Percentiles rank a stretch among this genome's conserved stretches.
These are phyloP conservation scores for Neofusicoccum laricinum DNA, from an alignment of 2,329 filamentous ascomycete species.

Conservation along the genomic window DNA sequence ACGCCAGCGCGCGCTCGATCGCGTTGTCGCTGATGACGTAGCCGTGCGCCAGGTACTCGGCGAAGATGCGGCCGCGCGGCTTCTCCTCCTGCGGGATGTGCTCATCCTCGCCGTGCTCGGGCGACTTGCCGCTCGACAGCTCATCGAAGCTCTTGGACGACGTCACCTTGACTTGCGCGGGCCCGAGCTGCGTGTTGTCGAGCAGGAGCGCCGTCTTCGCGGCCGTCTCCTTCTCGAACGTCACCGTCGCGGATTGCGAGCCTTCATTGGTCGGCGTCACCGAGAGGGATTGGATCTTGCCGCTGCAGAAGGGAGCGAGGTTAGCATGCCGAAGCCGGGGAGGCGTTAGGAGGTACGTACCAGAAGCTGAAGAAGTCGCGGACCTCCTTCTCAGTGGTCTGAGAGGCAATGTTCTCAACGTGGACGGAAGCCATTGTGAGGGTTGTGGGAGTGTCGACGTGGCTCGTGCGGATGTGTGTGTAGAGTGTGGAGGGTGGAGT, in stretches of 20 bases:
- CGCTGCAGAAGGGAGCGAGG: slow-evolving; percentile 50
- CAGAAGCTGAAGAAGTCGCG: slow-evolving; percentile 96
- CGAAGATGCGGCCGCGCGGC: slow-evolving; percentile 86
- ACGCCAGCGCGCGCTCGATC: slow-evolving; percentile 77
- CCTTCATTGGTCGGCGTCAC: slow-evolving; percentile 64
- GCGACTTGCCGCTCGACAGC: slow-evolving; percentile 55
- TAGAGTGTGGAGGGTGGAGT: background rate
- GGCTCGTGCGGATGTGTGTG: slow-evolving; percentile 5
- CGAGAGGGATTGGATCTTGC: slow-evolving; percentile 84
- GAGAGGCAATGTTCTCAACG: slow-evolving; percentile 81
- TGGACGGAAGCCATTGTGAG: slow-evolving; percentile 65
- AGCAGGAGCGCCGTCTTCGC: slow-evolving; percentile 95
- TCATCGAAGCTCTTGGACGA: slow-evolving; percentile 67
- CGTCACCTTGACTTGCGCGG: slow-evolving; percentile 71
- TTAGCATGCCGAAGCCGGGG: slow-evolving; percentile 19
- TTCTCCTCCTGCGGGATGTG: slow-evolving; percentile 94
- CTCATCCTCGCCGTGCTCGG: slow-evolving; percentile 54
- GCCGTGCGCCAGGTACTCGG: slow-evolving; percentile 94
- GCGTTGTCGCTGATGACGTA: slow-evolving; percentile 78
- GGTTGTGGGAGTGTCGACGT: slow-evolving; percentile 1
- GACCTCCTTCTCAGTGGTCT: slow-evolving; percentile 87
- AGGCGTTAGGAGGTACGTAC: slow-evolving; percentile 50
- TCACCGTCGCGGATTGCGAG: slow-evolving; percentile 82
- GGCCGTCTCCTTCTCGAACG: slow-evolving; percentile 94
- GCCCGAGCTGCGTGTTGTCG: slow-evolving; percentile 91